Evolutionary conservation across 108 stramenopile genomes (phyloP).

Genomic region (Bacterosira constricta): DNA sequence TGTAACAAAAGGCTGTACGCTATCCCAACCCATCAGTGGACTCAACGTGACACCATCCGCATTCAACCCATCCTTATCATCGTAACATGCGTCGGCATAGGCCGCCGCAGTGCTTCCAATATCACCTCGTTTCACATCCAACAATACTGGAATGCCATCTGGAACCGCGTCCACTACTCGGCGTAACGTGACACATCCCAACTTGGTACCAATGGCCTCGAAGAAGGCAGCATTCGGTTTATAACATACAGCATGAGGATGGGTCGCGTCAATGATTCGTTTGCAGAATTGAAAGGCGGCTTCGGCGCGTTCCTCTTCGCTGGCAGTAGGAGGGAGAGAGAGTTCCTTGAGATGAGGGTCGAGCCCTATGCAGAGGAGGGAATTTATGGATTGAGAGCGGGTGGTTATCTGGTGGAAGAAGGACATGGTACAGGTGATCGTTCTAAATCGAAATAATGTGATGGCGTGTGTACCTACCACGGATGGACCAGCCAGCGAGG

Average conservation of each 20-base stretch:
- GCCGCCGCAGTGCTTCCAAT: conserved; percentile 95
- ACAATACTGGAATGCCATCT: conserved; percentile 74
- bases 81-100: conserved; percentile 92
- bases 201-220: conserved; percentile 87
- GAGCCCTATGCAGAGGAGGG: conserved; percentile 95
- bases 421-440: conserved; percentile 4
- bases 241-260: conserved; percentile 82
- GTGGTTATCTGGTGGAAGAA: conserved; percentile 40
- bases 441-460: too few relatives aligned
- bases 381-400: conserved; percentile 62
- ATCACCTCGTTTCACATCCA: conserved; percentile 98
- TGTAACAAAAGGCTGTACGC: conserved; percentile 93
- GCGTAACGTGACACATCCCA: conserved; percentile 73
- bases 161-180: conserved; percentile 76
- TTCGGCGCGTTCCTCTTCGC: conserved; percentile 59
- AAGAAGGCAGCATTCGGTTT: conserved; percentile 99
- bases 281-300: conserved; percentile 91
- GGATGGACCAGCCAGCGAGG: too few relatives aligned
- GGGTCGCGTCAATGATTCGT: conserved; percentile 90
- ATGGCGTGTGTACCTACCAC: neutral
- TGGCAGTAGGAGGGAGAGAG: conserved; percentile 28
- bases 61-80: conserved; percentile 57
- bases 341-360: conserved; percentile 92
- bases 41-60: conserved; percentile 94
- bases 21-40: conserved; percentile 98